These are phyloP conservation scores for Ophiostoma australiae DNA, from an alignment of 2,329 filamentous ascomycete genomes.

Conservation along the genomic window DNA sequence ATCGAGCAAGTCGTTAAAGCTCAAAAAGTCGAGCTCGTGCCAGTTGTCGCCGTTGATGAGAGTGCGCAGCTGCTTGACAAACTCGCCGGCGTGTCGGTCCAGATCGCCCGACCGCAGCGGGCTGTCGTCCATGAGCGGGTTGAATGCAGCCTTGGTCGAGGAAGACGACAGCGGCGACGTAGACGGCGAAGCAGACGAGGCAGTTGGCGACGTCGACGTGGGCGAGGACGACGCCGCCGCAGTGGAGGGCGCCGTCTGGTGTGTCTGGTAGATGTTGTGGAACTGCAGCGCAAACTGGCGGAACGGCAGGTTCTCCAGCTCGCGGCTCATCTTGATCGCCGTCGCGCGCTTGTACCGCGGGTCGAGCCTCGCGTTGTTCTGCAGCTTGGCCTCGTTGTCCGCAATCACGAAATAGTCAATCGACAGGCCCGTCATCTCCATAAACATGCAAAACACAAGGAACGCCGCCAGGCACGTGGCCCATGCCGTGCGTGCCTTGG, in stretches of 20 bases:
- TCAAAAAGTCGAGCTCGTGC: conserved; percentile 23
- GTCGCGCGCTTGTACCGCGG: conserved; percentile 33
- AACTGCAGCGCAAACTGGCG: conserved; percentile 58
- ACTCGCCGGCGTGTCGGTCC: conserved; percentile 42
- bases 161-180: background rate
- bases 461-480: conserved; percentile 54
- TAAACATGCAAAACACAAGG: conserved; percentile 53
- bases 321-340: conserved; percentile 45
- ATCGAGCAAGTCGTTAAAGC: conserved; percentile 15
- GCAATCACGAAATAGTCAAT: conserved; percentile 49
- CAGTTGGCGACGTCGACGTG: conserved; percentile 16
- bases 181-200: background rate
- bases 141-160: conserved; percentile 41
- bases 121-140: conserved; percentile 48
- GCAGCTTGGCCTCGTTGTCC: conserved; percentile 47
- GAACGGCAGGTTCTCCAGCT: conserved; percentile 56
- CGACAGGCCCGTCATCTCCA: conserved; percentile 53
- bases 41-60: conserved; percentile 37
- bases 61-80: conserved; percentile 44
- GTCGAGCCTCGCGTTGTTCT: conserved; percentile 36
- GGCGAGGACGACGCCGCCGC: conserved; percentile 33
- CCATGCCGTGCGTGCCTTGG: conserved; percentile 50
- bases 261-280: conserved; percentile 56
- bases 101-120: conserved; percentile 43
- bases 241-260: conserved; percentile 40